Evolutionary conservation across 176 grass and related monocot species (phyloP), one percentile per base, ranked within the genome.

Genomic region (Lolium rigidum): DNA sequence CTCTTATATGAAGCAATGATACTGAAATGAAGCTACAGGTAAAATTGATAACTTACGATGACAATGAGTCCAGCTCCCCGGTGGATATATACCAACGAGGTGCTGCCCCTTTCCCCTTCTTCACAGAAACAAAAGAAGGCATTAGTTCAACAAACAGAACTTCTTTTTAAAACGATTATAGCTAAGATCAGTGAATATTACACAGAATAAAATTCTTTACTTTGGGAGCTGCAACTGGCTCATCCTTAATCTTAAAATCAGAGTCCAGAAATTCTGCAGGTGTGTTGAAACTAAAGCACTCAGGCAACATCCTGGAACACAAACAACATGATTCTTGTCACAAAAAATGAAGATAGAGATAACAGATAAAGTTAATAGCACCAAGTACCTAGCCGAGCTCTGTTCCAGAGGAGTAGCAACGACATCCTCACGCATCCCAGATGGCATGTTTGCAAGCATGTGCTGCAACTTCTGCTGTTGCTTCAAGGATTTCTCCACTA

Each of bases 401-500:
- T 76, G 78, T 84, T 91, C 86, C 65, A 73, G 56, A 28, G 59
- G 61, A 60, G 62, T 59, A 66, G 69, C 70, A 63, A 77, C 81
- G 28, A 70, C 55, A 82, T 74, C 84, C 67, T 91, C 84, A 15
- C 48, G 83, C 90, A 95, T 92, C 70, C 79, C 88, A 60, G 87
- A 38, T 60, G 96, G 93, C 83, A 95, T 73, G 82, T 94, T 89
- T 20, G 86, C 61, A 56, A 92, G 78, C 88, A 98, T 98, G 63
- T 94, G 96, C 78, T 95, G 91, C 86, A 98, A 84, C 84, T 82
- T 98, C 52, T 70, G 91, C 78, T 98, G 90, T 80, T 95, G 84
- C 83, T 85, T 90, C 84, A 88, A 78, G 54, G 93, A 89, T 41
- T 78, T 92, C 57, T 94, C 78, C 10, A 98, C 82, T 58, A 94